Evolutionary conservation across 352 stramenopile species (phyloP), one percentile per base, ranked within the genome.

Genomic region (Globisporangium paroecandrum): DNA sequence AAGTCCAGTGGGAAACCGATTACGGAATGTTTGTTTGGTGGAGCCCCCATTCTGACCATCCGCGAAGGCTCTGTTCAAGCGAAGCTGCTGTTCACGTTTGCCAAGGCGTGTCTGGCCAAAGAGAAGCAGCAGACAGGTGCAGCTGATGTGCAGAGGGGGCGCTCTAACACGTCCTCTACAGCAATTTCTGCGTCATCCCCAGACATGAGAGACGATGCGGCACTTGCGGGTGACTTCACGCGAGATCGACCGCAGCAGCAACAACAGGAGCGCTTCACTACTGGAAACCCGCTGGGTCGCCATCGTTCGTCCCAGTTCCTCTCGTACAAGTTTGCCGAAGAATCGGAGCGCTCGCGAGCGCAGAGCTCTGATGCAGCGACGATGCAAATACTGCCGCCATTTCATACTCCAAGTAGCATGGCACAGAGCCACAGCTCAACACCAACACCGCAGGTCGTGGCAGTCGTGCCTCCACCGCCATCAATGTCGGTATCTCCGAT

Each of bases 31-130:
- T 68, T 89, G 68, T 94, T 94, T 70, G 85, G 76, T 34, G 85
- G 85, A 7, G 65, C 81, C 8, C 79, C 77, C 2, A 65, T 94
- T 12, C 65, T 81, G 5, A 56, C 81, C 36, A 94, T 94, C 56
- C 75, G 78, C 27, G 81, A 91, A 69, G 85, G 82, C 53, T 83
- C 82, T 2, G 74, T 90, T 6, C 83, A 94, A 62, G 81, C 83
- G 12, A 83, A 85, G 54, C 66, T 94, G 4, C 73, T 94, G 69
- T 70, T 78, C 46, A 88, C 88, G 55, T 94, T 90, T 65, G 85
- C 85, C 1, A 89, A 89, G 66, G 82, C 85, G 12, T 94, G 85
- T 65, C 63, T 94, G 25, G 85, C 83, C 22, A 90, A 85, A 68
- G 77, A 90, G 24, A 72, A 69, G 20, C 66, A 68, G 4, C 10